Evolutionary conservation across 2,329 filamentous ascomycete species (phyloP).

Genomic region (Fusarium xylarioides): DNA sequence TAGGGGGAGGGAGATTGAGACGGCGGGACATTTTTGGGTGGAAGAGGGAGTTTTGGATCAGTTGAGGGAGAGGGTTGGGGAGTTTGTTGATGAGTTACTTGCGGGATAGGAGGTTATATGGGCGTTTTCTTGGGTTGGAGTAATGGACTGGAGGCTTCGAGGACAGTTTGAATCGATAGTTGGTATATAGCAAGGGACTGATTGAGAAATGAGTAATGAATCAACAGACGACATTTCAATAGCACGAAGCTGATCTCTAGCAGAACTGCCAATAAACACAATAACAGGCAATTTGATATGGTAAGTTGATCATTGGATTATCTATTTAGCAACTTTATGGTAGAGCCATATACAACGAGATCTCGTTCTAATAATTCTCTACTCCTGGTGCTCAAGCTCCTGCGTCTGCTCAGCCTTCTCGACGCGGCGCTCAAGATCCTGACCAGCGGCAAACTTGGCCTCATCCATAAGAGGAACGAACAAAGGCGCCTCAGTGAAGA

Average conservation of each 20-base stretch:
- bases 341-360: neutral
- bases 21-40: slow-evolving; percentile 71
- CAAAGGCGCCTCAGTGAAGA: slow-evolving; percentile 71
- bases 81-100: slow-evolving; percentile 41
- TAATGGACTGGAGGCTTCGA: neutral
- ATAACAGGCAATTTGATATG: accelerated
- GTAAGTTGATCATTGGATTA: neutral
- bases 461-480: slow-evolving; percentile 68
- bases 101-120: neutral
- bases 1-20: slow-evolving; percentile 56
- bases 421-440: slow-evolving; percentile 21
- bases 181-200: neutral
- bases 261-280: accelerated
- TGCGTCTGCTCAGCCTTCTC: slow-evolving; percentile 24
- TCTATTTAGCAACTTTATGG: neutral
- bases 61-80: slow-evolving; percentile 40
- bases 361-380: neutral
- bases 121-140: neutral
- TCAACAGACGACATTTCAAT: neutral
- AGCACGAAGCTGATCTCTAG: accelerated
- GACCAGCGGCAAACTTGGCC: slow-evolving; percentile 10
- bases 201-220: neutral
- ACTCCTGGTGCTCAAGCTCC: slow-evolving; percentile 18
- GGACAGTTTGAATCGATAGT: no score
- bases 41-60: slow-evolving; percentile 58